These are phyloP conservation scores for Hypoxylon trugodes DNA, from an alignment of 495 filamentous ascomycete species.

Conservation along the genomic window DNA sequence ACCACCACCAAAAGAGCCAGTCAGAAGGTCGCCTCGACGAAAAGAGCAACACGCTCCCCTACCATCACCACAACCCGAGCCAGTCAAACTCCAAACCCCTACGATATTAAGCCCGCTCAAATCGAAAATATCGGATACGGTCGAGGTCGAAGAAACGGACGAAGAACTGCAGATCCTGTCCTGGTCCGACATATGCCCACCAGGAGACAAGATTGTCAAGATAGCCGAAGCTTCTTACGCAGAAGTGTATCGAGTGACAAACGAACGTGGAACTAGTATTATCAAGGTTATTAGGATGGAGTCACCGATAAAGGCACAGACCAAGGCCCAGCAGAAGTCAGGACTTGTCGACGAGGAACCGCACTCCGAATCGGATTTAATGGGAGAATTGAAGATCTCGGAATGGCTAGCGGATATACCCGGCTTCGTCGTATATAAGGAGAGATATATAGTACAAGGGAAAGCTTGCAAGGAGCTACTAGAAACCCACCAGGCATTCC, in stretches of 20 bases:
- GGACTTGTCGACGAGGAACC: conserved; percentile 59
- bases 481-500: conserved; percentile 69
- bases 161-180: conserved; percentile 47
- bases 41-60: conserved; percentile 27
- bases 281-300: conserved; percentile 62
- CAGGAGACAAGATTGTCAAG: conserved; percentile 62
- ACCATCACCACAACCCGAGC: conserved; percentile 10
- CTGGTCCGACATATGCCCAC: conserved; percentile 62
- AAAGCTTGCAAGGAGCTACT: conserved; percentile 69
- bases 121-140: not conserved
- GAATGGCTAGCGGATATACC: conserved; percentile 79
- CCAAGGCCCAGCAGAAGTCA: conserved; percentile 55
- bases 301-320: conserved; percentile 56
- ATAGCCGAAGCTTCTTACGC: conserved; percentile 76
- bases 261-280: conserved; percentile 56
- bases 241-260: conserved; percentile 71
- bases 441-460: conserved; percentile 76
- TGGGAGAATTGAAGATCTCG: conserved; percentile 74
- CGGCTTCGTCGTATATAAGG: conserved; percentile 92
- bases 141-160: not conserved
- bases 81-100: conserved; percentile 14
- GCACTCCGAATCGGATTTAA: conserved; percentile 51
- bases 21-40: conserved; percentile 25
- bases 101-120: conserved; percentile 3
- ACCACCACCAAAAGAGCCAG: conserved; percentile 5